Base-by-base conservation (phyloP, 1,139 yeast species). In the Arxiozyma slooffiae region DNA sequence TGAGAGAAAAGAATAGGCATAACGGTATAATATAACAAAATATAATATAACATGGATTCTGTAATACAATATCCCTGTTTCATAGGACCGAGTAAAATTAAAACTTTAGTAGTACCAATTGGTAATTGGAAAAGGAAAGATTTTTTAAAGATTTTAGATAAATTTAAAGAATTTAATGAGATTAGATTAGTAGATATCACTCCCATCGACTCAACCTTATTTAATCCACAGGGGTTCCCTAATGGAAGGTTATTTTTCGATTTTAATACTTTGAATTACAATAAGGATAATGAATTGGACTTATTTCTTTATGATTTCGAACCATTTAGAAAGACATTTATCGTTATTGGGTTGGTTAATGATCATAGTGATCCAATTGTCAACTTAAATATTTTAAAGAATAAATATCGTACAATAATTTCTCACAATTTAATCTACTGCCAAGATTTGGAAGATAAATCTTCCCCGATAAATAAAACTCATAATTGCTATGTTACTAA, bases 171-270 rank as follows among this genome's bases (percentile, higher is more conserved):
- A n/a, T 76, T 78, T 16, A 68, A 73, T 48, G 92, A 86, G 58
- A 80, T 88, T 23, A 69, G 95, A 53, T 71, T 89, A 44, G 76
- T 84, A 23, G 97, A 89, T 62, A 76, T 90, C 8, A 73, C 86
- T 1, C 86, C 90, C 6, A 79, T 78, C 48, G 73, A 77, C 20
- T 73, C 81, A 18, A 70, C 80, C 16, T 67, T 71, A 55, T 89
- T 89, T 71, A 85, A 86, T 58, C 97, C 97, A 1, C 94, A 83
- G 60, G 81, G 84, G 0, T 86, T 79, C 60, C 96, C 97, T 1
- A 76, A 77, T 48, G 97, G 97, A 0, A 71, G 82, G 48, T 47
- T 66, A 34, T 53, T 64, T 36, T 66, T 77, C 58, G 83, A 83
- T 51, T 80, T 81, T 56, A 53, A 46, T 22, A 54, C 60, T 0